Base-by-base conservation (phyloP, 345 rosid species). In the Eucalyptus sp. region DNA sequence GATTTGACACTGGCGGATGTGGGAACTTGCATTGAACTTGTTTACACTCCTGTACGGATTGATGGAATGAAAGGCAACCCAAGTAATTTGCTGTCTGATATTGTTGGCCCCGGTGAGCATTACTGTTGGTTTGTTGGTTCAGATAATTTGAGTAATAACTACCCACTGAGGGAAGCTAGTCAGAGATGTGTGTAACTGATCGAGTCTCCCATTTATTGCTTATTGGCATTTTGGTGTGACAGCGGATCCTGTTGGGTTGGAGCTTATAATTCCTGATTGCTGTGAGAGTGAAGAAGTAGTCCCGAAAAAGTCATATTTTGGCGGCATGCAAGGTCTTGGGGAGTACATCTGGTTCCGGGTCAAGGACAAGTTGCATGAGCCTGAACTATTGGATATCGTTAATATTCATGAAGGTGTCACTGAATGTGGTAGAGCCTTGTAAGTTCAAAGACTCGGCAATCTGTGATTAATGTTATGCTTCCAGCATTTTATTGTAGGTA, bases 221-320 rank as follows among this genome's bases (percentile, higher is more conserved):
- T 3, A 5, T 43, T 58, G 51, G 31, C 20, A 33, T 43, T 87
- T 84, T 87, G 84, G 89, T 89, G 86, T 66, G 89, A 91, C 95
- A 97, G 99, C 97, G 76, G 96, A 97, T 90, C 99, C 99, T 49
- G 93, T 97, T 89, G 99, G 98, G 66, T 86, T 97, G 93, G 96
- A 94, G 90, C 99, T 97, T 90, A 88, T 90, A 49, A 90, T 97
- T 91, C 95, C 96, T 87, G 94, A 92, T 91, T 96, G 99, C 92
- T 91, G 89, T 88, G 98, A 97, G 94, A 94, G 90, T 48, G 91
- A 91, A 90, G 98, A 96, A 90, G 92, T 93, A 89, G 91, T 94
- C 88, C 99, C 99, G 24, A 95, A 89, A 87, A 96, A 95, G 91
- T 94, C 88, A 79, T 97, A 97, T 91, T 97, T 95, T 90, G 99